Evolutionary conservation across 306 rosid genomes (phyloP).

Genomic region (Dalbergia oliveri): DNA sequence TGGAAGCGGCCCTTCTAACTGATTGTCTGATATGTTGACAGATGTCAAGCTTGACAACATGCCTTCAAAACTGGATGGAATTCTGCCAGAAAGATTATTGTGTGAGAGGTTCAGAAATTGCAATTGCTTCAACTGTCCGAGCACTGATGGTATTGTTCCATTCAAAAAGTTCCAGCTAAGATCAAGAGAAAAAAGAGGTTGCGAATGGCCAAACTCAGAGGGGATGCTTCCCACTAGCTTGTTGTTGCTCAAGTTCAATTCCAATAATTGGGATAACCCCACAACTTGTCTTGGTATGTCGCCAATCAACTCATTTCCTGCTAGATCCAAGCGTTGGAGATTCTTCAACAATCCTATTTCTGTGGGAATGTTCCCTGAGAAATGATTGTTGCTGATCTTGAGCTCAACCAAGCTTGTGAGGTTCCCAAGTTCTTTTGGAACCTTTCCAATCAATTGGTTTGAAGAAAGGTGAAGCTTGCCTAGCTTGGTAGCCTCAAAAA

Average conservation of each 20-base stretch:
- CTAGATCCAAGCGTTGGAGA: not conserved
- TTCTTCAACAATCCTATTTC: not conserved
- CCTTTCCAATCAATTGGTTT: conserved; percentile 22
- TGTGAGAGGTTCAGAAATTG: conserved; percentile 46
- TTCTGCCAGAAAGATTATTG: conserved; percentile 44
- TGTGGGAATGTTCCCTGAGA: conserved; percentile 2
- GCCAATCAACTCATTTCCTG: not conserved
- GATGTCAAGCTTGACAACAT: conserved; percentile 47
- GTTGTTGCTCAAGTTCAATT: conserved; percentile 5
- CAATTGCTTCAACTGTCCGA: conserved; percentile 42
- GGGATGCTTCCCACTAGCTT: not conserved
- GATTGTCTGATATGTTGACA: conserved; percentile 47
- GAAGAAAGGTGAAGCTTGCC: conserved; percentile 34
- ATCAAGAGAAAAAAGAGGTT: conserved; percentile 44
- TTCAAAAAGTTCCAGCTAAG: conserved; percentile 37
- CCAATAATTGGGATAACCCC: not conserved
- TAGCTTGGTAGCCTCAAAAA: conserved; percentile 7
- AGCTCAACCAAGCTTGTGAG: not conserved
- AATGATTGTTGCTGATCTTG: not conserved
- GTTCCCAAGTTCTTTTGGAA: conserved; percentile 41
- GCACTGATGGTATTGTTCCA: conserved; percentile 34
- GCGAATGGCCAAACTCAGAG: not conserved
- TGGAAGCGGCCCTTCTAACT: conserved; percentile 38
- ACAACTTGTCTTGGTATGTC: conserved; percentile 3
- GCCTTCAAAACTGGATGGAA: conserved; percentile 46